Percentiles rank a stretch among this genome's conserved stretches.
These are phyloP conservation scores for Dipteronia sinensis DNA, from an alignment of 345 rosid genomes.

Conservation along the genomic window DNA sequence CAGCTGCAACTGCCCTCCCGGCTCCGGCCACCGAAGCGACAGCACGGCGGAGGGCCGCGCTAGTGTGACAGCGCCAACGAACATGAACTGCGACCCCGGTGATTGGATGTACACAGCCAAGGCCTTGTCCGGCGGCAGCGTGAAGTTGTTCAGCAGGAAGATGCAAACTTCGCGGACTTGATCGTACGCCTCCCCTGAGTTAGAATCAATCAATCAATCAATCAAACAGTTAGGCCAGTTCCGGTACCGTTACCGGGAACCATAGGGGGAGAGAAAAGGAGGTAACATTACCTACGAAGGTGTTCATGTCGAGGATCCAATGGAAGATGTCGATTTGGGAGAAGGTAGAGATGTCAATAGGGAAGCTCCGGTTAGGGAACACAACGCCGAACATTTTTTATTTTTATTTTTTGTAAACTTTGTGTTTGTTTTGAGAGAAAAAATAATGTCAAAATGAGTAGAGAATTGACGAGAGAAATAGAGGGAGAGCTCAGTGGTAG, in stretches of 20 bases:
- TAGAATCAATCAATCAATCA: neutral
- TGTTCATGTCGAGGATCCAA: conserved; percentile 98
- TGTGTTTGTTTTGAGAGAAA: neutral
- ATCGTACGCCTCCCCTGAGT: conserved; percentile 80
- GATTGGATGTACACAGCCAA: conserved; percentile 92
- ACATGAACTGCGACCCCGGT: conserved; percentile 81
- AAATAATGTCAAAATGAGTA: neutral
- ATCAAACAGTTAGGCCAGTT: neutral
- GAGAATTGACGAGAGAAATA: neutral
- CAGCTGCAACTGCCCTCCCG: conserved; percentile 66
- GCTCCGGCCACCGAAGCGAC: conserved; percentile 86
- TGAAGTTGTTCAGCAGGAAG: conserved; percentile 74
- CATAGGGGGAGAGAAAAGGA: neutral
- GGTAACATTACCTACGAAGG: conserved; percentile 65
- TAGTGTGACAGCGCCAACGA: conserved; percentile 80
- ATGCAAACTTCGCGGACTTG: conserved; percentile 83
- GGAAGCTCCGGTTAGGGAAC: conserved; percentile 95
- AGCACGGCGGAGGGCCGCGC: conserved; percentile 86
- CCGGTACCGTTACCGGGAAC: neutral
- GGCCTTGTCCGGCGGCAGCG: conserved; percentile 87
- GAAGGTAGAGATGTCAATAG: conserved; percentile 86
- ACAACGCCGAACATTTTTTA: conserved; percentile 83
- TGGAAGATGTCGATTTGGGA: conserved; percentile 88
- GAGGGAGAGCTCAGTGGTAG: neutral
- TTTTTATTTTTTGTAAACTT: neutral